Evolutionary conservation across 2,329 filamentous ascomycete species (phyloP).

Genomic region (Aureobasidium sp.): DNA sequence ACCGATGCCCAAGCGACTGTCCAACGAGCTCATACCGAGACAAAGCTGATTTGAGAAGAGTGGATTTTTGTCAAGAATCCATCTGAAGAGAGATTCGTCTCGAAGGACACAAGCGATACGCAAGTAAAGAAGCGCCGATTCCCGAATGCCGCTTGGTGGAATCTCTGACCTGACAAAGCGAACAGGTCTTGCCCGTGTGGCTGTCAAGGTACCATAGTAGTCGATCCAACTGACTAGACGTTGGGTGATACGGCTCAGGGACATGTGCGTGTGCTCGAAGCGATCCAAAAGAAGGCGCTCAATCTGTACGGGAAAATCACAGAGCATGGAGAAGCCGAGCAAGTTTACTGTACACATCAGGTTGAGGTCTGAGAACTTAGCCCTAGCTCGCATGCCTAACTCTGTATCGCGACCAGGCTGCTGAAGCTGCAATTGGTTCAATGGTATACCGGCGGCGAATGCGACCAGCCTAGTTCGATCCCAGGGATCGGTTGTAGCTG

Average conservation of each 20-base stretch:
- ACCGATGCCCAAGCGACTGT: not conserved
- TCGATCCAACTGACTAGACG: not conserved
- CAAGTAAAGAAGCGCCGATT: not conserved
- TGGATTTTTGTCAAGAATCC: not conserved
- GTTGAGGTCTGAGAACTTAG: not conserved
- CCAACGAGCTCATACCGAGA: not conserved
- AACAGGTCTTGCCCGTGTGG: not conserved
- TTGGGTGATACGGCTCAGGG: not conserved
- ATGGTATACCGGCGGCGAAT: too few species aligned
- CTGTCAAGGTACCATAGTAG: not conserved
- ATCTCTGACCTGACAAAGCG: not conserved
- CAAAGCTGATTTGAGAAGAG: not conserved
- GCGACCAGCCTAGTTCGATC: too few species aligned
- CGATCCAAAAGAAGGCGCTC: not conserved
- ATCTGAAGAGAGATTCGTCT: not conserved
- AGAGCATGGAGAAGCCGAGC: not conserved
- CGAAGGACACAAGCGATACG: not conserved
- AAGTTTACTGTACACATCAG: not conserved
- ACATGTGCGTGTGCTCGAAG: not conserved
- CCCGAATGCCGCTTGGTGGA: not conserved
- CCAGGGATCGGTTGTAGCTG: not conserved
- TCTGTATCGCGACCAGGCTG: not conserved
- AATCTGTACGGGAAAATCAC: not conserved
- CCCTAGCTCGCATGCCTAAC: not conserved
- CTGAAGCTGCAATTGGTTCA: too few species aligned